Conservation (phyloP, 75 land plant species). For the Pinus albicaulis region DNA sequence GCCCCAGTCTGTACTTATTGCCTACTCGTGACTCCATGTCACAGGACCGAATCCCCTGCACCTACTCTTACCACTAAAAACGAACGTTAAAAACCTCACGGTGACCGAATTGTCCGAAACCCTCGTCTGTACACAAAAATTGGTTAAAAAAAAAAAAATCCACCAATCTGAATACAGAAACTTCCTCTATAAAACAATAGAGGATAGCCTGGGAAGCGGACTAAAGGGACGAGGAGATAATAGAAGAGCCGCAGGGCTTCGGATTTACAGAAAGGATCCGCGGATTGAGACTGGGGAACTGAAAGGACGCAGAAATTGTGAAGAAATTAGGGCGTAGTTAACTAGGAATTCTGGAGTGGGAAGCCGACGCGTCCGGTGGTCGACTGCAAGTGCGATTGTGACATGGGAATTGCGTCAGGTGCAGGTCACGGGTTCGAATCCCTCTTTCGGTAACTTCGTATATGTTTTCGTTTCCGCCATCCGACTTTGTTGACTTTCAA, state of each 20-base stretch:
- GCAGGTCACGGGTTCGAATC: not conserved
- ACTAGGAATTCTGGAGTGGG: not conserved
- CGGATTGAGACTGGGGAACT: not conserved
- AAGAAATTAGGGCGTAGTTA: not conserved
- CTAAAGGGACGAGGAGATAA: not conserved
- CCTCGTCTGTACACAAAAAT: not conserved
- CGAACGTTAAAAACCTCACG: not conserved
- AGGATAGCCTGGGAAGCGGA: not conserved
- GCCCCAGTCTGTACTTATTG: conserved; percentile 69
- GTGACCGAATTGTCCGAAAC: not conserved
- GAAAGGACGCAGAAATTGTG: not conserved
- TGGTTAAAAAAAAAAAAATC: not conserved
- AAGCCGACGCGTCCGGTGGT: not conserved
- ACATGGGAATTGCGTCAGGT: not conserved
- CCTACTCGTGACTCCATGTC: conserved; percentile 24
- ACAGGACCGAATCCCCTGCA: not conserved
- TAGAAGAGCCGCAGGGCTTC: not conserved
- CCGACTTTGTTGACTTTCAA: no score
- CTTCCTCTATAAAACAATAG: not conserved
- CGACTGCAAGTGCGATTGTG: not conserved
- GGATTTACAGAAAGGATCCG: not conserved
- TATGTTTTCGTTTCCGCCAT: no score
- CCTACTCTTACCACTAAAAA: not conserved
- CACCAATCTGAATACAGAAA: not conserved
- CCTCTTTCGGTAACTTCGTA: not conserved